Evolutionary conservation across 345 rosid genomes (phyloP).

Genomic region (Hevea brasiliensis): DNA sequence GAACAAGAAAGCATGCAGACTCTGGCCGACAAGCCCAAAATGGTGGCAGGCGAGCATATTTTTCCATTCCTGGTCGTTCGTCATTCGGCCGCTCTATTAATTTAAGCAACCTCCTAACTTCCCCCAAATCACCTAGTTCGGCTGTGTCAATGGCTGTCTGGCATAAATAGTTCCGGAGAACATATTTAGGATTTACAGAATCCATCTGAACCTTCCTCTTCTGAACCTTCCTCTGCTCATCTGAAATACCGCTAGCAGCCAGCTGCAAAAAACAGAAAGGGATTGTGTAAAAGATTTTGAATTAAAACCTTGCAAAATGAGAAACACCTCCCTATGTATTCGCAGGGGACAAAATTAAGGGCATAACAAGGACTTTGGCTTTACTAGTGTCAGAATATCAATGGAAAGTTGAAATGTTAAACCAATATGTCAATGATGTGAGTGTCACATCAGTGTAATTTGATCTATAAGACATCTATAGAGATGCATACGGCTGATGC

Average conservation of each 20-base stretch:
- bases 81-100: conserved; percentile 77
- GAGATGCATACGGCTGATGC: too few relatives aligned
- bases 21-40: conserved; percentile 99
- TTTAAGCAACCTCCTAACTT: conserved; percentile 72
- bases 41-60: conserved; percentile 91
- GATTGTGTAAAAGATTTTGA: not conserved
- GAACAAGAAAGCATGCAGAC: conserved; percentile 98
- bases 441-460: too few relatives aligned
- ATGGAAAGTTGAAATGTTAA: not conserved
- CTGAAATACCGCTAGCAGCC: conserved; percentile 56
- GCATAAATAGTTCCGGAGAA: conserved; percentile 89
- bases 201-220: conserved; percentile 82
- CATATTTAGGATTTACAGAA: conserved; percentile 81
- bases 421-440: too few relatives aligned
- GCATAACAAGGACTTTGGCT: too few relatives aligned
- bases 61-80: conserved; percentile 95
- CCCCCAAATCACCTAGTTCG: conserved; percentile 78
- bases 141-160: conserved; percentile 94
- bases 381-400: not conserved
- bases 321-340: not conserved
- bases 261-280: conserved; percentile 45
- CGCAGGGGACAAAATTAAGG: not conserved
- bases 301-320: not conserved
- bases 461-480: too few relatives aligned
- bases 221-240: conserved; percentile 82